These are phyloP conservation scores for Nakazawaea siamensis DNA, from an alignment of 805 yeast species.

Conservation along the genomic window DNA sequence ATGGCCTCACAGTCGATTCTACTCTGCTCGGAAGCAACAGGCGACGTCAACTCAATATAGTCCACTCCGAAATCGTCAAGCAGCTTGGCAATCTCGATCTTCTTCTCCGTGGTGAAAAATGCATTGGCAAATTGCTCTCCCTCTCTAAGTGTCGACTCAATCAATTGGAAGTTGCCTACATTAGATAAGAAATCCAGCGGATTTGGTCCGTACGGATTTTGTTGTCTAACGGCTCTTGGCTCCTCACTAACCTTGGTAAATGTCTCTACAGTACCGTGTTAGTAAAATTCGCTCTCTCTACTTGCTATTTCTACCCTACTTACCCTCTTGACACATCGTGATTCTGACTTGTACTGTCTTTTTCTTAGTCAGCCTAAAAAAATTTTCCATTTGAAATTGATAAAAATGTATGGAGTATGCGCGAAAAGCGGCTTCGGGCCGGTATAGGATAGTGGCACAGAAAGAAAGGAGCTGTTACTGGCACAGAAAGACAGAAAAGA, in stretches of 20 bases:
- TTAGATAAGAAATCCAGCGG: constrained; percentile 90
- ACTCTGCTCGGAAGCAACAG: constrained; percentile 95
- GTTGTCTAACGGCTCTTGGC: constrained; percentile 1
- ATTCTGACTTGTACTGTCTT: no score
- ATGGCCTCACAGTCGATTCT: constrained; percentile 94
- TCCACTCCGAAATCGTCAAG: constrained; percentile 97
- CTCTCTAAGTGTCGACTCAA: constrained; percentile 93
- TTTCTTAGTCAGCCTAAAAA: no score
- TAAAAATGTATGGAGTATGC: no score
- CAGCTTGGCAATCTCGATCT: constrained; percentile 95
- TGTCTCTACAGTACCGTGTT: no score
- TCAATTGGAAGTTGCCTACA: constrained; percentile 80
- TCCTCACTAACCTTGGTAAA: constrained; percentile 8
- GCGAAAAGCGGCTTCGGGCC: no score
- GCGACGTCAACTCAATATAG: constrained; percentile 94
- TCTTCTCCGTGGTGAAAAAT: constrained; percentile 88
- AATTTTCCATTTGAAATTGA: no score
- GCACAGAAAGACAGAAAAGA: no score
- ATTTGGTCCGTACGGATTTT: constrained; percentile 91
- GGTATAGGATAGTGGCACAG: no score
- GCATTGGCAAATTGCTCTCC: constrained; percentile 99
- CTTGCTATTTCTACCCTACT: no score
- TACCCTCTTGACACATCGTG: no score
- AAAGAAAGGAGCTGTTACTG: no score
- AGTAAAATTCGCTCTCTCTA: no score